phyloP scores from a whole-genome alignment of 202 grass and related monocot species.

The Zizania palustris region DNA sequence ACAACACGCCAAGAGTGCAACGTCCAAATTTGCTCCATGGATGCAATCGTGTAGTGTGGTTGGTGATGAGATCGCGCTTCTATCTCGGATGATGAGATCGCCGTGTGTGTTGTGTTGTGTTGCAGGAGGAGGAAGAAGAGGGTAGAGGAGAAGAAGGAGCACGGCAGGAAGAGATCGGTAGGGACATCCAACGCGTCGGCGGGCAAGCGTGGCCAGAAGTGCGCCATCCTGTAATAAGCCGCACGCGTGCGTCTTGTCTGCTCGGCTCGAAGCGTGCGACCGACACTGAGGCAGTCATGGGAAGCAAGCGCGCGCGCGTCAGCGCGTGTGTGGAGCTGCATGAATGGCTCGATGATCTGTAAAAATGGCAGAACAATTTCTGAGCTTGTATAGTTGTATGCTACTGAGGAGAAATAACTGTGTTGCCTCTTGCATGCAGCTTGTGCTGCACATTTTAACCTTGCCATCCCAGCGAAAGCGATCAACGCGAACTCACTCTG shows the following conservation, averaged over 20 bases:
- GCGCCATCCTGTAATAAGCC: constrained; percentile 37
- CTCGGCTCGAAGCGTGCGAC: neutral
- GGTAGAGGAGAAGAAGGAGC: constrained; percentile 28
- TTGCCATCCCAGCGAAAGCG: too few species aligned
- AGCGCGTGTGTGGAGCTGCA: too few species aligned
- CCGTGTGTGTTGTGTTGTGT: too few species aligned
- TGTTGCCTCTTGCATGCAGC: too few species aligned
- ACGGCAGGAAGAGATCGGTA: neutral
- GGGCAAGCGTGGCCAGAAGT: constrained; percentile 38
- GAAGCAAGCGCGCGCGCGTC: too few species aligned
- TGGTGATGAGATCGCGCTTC: too few species aligned
- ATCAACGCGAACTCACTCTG: too few species aligned
- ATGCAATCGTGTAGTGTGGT: neutral
- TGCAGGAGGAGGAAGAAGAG: constrained; percentile 46
- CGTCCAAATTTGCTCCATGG: too few species aligned
- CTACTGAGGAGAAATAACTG: neutral
- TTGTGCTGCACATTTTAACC: too few species aligned
- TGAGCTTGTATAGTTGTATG: neutral
- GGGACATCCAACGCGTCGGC: neutral
- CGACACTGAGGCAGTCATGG: too few species aligned
- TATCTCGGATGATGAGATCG: too few species aligned
- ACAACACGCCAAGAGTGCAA: too few species aligned
- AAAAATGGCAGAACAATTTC: neutral
- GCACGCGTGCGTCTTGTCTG: neutral
- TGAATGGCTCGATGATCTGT: neutral